Base-by-base conservation (phyloP, 345 rosid species). In the Xanthoceras sorbifolium region DNA sequence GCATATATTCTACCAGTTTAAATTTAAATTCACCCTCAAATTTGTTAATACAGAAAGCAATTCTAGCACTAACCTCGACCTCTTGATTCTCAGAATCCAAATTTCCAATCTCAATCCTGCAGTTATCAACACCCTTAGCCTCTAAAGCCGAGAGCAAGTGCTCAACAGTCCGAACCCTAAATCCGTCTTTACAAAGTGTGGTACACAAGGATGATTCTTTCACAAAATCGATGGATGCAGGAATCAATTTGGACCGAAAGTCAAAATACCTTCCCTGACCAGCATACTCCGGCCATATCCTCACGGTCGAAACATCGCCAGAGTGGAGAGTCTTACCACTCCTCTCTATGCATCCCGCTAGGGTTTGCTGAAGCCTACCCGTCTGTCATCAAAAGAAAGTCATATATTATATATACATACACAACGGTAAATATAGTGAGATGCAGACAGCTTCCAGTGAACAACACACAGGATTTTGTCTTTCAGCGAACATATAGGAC, bases 131-230 rank as follows among this genome's bases (percentile, higher is more conserved):
- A 28, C 90, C 92, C 14, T 71, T 75, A 1, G 94, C 92, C 83
- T 95, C 99, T 61, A 95, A 82, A 82, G 97, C 92, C 7, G 99
- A 93, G 23, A 95, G 89, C 88, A 93, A 84, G 76, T 95, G 99
- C 86, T 93, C 98, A 8, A 91, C 90, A 1, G 98, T 95, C 74
- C 92, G 83, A 76, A 95, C 72, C 54, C 71, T 85, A 76, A 73
- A 50, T 9, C 88, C 90, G 9, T 87, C 91, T 81, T 87, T 89
- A 22, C 70, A 72, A 22, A 95, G 91, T 67, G 93, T 84, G 38
- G 97, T 95, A 79, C 97, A 90, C 23, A 95, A 86, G 44, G 89
- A 85, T 40, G 99, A 90, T 1, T 87, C 82, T 73, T 79, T 87
- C 38, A 80, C 87, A 62, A 84, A 86, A 50, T 84, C 88, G 28